Base-by-base conservation (phyloP, 495 filamentous ascomycete genomes). In the Penicillium alfredii region DNA sequence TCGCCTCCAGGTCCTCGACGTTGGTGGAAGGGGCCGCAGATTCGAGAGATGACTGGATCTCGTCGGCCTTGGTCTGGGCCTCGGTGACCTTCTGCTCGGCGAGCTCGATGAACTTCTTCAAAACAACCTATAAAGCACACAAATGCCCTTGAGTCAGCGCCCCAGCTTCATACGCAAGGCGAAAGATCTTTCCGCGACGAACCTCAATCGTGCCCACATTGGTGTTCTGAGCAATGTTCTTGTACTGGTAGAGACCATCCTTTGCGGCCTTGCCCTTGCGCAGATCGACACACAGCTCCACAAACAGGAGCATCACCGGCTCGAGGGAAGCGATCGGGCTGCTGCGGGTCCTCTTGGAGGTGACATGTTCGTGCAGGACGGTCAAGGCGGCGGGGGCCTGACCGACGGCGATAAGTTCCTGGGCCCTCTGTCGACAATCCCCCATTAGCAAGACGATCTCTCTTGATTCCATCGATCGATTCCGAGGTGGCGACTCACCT, bases 161-260 rank as follows among this genome's bases (percentile, higher is more conserved):
- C n/a, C n/a, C n/a, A n/a, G n/a, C n/a, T n/a, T n/a, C n/a, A n/a
- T n/a, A n/a, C n/a, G n/a, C n/a, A n/a, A n/a, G n/a, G n/a, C n/a
- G n/a, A 23, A 23, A 17, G 7, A 25, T 27, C 20, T 29, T 35
- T 38, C 17, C 16, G 19, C 17, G 10, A 17, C 26, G 31, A 31
- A 87, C 84, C 78, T 98, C 92, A 61, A 98, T 98, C 22, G 93
- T 97, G 49, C 80, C 88, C 35, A 98, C 89, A 53, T 95, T 98
- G 48, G 90, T 95, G 68, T 97, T 98, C 66, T 98, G 92, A 30
- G 87, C 86, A 48, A 94, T 95, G 60, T 98, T 98, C 76, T 98
- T 98, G 77, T 98, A 98, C 53, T 95, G 88, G 56, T 97, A 98
- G 18, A 98, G 74, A 33, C 92, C 92, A 74, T 98, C 92, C 72